phyloP scores from a whole-genome alignment of 2,329 filamentous ascomycete genomes.

The Fusarium bactridioides region DNA sequence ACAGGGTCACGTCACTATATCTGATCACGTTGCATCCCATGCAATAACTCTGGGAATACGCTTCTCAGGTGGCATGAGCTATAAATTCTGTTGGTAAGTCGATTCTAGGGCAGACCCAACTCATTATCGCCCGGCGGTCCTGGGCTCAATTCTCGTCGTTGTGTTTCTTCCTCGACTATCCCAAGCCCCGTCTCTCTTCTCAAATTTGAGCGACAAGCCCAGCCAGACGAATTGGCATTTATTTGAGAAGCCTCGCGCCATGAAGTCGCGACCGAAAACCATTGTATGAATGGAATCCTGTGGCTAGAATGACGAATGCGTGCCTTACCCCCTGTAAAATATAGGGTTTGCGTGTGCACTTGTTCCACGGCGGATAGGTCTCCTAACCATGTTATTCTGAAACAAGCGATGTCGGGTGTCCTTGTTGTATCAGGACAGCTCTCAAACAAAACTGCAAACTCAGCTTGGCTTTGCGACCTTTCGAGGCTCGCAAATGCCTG shows the following conservation, averaged over 20 bases:
- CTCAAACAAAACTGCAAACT: conserved; percentile 43
- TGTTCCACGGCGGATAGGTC: background rate
- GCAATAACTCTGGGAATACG: background rate
- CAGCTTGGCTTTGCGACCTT: conserved; percentile 95
- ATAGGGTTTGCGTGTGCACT: background rate
- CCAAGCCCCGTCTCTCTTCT: conserved; percentile 1
- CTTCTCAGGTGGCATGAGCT: background rate
- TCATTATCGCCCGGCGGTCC: background rate
- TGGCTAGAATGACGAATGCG: background rate
- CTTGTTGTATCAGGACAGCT: conserved; percentile 27
- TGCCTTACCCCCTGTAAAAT: background rate
- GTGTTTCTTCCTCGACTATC: conserved; percentile 9
- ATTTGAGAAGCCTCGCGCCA: conserved; percentile 16
- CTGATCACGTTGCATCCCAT: background rate
- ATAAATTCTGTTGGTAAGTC: background rate
- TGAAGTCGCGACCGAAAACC: background rate
- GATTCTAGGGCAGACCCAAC: background rate
- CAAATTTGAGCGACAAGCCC: conserved; percentile 2
- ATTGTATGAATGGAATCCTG: background rate
- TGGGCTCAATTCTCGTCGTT: background rate
- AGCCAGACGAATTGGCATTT: background rate
- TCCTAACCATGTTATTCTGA: conserved; percentile 15
- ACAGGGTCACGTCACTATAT: background rate
- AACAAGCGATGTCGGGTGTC: conserved; percentile 15
- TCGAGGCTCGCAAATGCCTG: conserved; percentile 76